Evolutionary conservation across 495 filamentous ascomycete genomes (phyloP), one percentile per base, ranked within the genome.

Genomic region (Aspergillus diversus): DNA sequence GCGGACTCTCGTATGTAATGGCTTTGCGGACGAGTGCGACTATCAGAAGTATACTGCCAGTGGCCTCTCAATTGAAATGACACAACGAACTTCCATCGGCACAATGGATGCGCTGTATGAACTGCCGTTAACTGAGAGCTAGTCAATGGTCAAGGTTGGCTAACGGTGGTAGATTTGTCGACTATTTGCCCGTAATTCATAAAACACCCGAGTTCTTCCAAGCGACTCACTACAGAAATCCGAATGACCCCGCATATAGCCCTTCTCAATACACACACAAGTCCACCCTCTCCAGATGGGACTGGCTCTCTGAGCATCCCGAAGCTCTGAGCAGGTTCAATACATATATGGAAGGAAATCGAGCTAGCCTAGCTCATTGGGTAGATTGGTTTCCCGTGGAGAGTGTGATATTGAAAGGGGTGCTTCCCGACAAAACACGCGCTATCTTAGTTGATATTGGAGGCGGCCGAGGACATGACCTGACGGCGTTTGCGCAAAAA

Each of bases 381-480:
- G 70, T 66, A 13, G 62, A 73, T 15, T 75, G 72, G 72, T 77
- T 72, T 53, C 75, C 71, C 35, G 66, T 73, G 4, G 60, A 71
- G 53, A 59, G 67, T 13, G 62, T 61, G 15, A 33, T 74, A 9
- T 43, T 66, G 31, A 43, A 61, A 54, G 65, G 53, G 15, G 60
- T 57, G 5, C 51, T 33, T 55, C 55, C 11, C 3, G 55, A 72
- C 7, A 34, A 52, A 6, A 31, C 67, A 8, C 69, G n/a, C 76
- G 1, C 66, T 86, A 7, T 60, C n/a, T n/a, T 87, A 0, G 81
- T 86, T 17, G 85, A 87, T 71, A 67, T 85, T 0, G 84, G 70
- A 33, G 84, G 80, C 5, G 75, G 73, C 9, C 57, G 70, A 7
- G 84, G 84, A 0, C 79, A 83, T 53, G 81, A 86, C 61, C 57